Conservation (phyloP, 495 filamentous ascomycete species). For the Penicillium antarcticum region DNA sequence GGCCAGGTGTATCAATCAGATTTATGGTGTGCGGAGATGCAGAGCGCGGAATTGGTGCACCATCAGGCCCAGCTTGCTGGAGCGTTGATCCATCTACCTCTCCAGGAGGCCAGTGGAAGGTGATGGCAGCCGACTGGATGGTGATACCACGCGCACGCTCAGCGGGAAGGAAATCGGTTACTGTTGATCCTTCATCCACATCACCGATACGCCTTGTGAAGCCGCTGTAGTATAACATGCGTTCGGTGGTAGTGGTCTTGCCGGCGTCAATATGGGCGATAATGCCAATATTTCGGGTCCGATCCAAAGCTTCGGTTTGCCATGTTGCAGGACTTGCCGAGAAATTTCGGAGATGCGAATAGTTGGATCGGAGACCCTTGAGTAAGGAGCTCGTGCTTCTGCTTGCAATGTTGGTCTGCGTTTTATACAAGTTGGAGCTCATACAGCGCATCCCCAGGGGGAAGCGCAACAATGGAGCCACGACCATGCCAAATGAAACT, state of each 20-base stretch:
- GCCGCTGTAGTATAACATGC: constrained; percentile 98
- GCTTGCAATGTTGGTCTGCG: constrained; percentile 5
- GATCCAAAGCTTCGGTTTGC: constrained; percentile 39
- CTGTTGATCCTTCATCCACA: constrained; percentile 95
- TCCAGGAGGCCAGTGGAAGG: constrained; percentile 79
- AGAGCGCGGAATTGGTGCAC: constrained; percentile 28
- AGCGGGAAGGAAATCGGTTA: constrained; percentile 95
- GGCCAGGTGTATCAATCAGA: constrained; percentile 95
- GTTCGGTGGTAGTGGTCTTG: constrained; percentile 98
- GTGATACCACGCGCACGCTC: constrained; percentile 94
- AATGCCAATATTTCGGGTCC: constrained; percentile 94
- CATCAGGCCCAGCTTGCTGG: constrained; percentile 8
- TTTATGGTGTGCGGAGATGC: constrained; percentile 70
- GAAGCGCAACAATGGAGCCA: constrained; percentile 35
- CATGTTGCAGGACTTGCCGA: constrained; percentile 22
- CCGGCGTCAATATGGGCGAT: constrained; percentile 99
- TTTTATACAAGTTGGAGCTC: constrained; percentile 17
- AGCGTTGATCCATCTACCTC: constrained; percentile 13
- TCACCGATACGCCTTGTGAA: constrained; percentile 87
- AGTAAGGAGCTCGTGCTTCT: constrained; percentile 2
- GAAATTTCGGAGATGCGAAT: constrained; percentile 15
- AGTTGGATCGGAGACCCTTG: constrained; percentile 6
- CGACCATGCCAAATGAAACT: constrained; percentile 27
- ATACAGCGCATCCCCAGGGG: constrained; percentile 28
- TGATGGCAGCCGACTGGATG: constrained; percentile 96